phyloP scores from a whole-genome alignment of 345 rosid genomes.

The Corymbia maculata region DNA sequence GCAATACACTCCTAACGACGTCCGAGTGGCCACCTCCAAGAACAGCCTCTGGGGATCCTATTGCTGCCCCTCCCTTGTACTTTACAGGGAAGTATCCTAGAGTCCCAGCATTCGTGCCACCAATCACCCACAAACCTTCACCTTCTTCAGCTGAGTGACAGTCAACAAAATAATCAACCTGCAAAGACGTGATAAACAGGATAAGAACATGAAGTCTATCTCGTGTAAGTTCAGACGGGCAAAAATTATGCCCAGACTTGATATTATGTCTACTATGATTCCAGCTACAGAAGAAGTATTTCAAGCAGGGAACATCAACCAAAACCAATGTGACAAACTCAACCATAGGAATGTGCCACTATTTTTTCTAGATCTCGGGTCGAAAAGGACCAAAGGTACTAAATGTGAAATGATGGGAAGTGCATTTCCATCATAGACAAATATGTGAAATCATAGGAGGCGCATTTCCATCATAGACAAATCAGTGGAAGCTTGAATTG shows the following conservation, averaged over 20 bases:
- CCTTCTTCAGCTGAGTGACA: slow-evolving; percentile 57
- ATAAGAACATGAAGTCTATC: background rate
- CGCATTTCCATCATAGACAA: background rate
- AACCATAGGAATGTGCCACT: background rate
- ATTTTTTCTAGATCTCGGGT: background rate
- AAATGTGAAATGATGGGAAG: background rate
- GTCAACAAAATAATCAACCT: slow-evolving; percentile 94
- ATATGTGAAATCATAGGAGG: background rate
- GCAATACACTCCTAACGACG: slow-evolving; percentile 65
- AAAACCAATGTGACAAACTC: background rate
- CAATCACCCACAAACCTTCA: slow-evolving; percentile 76
- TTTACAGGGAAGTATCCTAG: slow-evolving; percentile 79
- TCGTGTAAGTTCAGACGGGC: background rate
- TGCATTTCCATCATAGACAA: background rate
- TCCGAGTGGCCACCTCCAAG: slow-evolving; percentile 77
- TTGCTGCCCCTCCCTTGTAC: slow-evolving; percentile 22
- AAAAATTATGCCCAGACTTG: background rate
- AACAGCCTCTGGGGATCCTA: slow-evolving; percentile 63
- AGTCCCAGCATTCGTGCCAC: slow-evolving; percentile 70
- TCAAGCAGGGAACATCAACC: background rate
- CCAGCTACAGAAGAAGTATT: background rate
- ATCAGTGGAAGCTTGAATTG: background rate
- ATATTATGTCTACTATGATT: background rate
- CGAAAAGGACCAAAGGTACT: background rate
- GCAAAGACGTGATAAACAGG: background rate